Evolutionary conservation across 768 basidiomycete species (phyloP), one percentile per base, ranked within the genome.

Genomic region (Trametes meyenii): DNA sequence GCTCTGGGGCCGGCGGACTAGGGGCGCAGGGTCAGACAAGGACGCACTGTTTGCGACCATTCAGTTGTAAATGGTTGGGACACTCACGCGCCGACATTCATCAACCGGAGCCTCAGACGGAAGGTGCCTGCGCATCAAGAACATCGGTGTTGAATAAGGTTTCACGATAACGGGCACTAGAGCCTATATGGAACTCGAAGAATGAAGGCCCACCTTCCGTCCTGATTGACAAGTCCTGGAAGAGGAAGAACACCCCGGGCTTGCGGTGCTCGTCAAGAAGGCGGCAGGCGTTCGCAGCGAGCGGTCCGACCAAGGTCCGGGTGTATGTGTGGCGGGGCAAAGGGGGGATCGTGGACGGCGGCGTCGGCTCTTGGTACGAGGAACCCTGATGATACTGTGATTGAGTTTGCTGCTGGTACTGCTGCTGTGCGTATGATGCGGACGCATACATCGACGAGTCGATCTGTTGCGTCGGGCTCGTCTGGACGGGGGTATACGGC

Each of bases 171-270:
- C 54, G 61, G 56, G 63, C 57, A 60, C 57, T 59, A 62, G 62
- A n/a, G 60, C 55, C 49, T 53, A 61, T 52, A 56, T 40, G 57
- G 60, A 33, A 46, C 43, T 46, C 46, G 50, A 58, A 48, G 23
- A 61, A 56, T 61, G 46, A 35, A 50, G 42, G 60, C 70, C 70
- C 74, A 89, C 92, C 92, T 83, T 98, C 96, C 19, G 92, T 96
- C 59, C 96, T 85, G 50, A 98, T 90, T 48, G 92, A 94, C 54
- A 98, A 76, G 76, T 97, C 96, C 72, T 94, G 94, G 77, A 96
- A 94, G 63, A 97, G 86, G 78, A 97, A 98, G 75, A 94, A 98
- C 64, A 97, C 89, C 7, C 95, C 96, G 52, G 85, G 82, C 63
- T 88, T 86, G 62, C 90, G 88, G 73, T 94, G 86, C 70, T 94